Base-by-base conservation (phyloP, 768 basidiomycete species). In the Daedalea quercina region DNA sequence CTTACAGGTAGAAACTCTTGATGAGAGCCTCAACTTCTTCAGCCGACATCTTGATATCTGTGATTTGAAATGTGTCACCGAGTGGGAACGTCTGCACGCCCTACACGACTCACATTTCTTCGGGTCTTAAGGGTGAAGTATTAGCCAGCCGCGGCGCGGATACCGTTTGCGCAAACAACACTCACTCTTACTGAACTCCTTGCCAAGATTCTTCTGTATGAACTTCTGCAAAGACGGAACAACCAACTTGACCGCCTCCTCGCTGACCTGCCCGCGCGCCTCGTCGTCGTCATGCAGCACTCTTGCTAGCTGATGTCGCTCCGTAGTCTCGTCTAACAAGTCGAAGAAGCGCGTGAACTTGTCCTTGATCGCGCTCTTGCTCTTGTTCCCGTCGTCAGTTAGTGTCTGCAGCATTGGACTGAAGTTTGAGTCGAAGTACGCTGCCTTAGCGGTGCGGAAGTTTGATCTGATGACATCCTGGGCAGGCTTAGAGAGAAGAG, bases 101-200 rank as follows among this genome's bases (percentile, higher is more conserved):
- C 31, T 17, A 17, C 7, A 15, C 37, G 19, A 35, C 82, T 44
- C 61, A 85, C 84, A 86, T 67, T 87, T 86, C 63, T 78, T 76
- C n/a, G 85, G 83, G 67, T 86, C 84, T 86, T 44, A 15, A 25
- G 37, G 1, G 7, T 31, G 51, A 45, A 31, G 55, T 49, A 51
- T 60, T 19, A 15, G 3, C 22, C 17, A 52, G 44, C 25, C 23
- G 56, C 50, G 22, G 1, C 17, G 19, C 22, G 42, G 34, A 24
- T 28, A 46, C 19, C 28, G 44, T 31, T 6, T 31, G 28, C 11
- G 28, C 33, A 51, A 44, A 9, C 20, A 41, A 58, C 1, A 71
- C 79, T 62, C 57, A 90, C 90, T 89, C 71, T 87, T 89, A 65
- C 88, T 90, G 59, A 90, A 89, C 57, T 91, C 88, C 65, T 86